Conservation (phyloP, 805 yeast genomes). For the Sungouiozyma intestinalis region DNA sequence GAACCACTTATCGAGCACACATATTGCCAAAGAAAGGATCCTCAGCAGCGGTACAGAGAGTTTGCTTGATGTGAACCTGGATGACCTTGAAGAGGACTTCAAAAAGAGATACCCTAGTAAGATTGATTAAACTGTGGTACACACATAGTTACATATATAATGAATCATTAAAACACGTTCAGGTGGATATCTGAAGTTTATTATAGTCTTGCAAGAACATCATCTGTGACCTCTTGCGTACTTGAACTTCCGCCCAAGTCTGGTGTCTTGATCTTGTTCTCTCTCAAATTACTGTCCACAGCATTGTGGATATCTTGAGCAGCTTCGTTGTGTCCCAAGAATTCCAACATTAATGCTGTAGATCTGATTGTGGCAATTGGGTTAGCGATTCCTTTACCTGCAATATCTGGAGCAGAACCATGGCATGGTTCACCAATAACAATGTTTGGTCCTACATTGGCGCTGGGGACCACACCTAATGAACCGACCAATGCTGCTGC, state of each 20-base stretch:
- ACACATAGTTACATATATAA: not conserved
- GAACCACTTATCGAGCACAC: slow-evolving; percentile 4
- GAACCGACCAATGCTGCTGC: slow-evolving; percentile 98
- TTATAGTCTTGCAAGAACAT: slow-evolving; percentile 42
- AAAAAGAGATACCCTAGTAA: slow-evolving; percentile 53
- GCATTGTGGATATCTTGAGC: slow-evolving; percentile 91
- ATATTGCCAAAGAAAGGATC: not conserved
- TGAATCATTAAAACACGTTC: not conserved
- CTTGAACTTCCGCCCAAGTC: slow-evolving; percentile 88
- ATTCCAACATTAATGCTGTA: slow-evolving; percentile 93
- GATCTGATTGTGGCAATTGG: slow-evolving; percentile 98
- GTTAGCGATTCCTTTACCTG: slow-evolving; percentile 88
- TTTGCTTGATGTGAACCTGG: slow-evolving; percentile 25
- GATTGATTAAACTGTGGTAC: slow-evolving; percentile 15
- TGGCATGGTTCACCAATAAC: slow-evolving; percentile 99
- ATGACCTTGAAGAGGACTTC: slow-evolving; percentile 48
- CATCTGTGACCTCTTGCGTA: slow-evolving; percentile 80
- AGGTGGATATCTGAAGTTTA: not conserved
- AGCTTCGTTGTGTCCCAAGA: slow-evolving; percentile 81
- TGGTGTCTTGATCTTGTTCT: slow-evolving; percentile 70
- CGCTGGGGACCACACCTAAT: slow-evolving; percentile 95
- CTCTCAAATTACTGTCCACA: slow-evolving; percentile 84
- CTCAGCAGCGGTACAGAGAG: slow-evolving; percentile 4
- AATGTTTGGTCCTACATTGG: slow-evolving; percentile 91
- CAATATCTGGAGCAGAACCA: slow-evolving; percentile 98